Evolutionary conservation across 2,329 filamentous ascomycete species (phyloP).

Genomic region (Monosporascus cannonballus): DNA sequence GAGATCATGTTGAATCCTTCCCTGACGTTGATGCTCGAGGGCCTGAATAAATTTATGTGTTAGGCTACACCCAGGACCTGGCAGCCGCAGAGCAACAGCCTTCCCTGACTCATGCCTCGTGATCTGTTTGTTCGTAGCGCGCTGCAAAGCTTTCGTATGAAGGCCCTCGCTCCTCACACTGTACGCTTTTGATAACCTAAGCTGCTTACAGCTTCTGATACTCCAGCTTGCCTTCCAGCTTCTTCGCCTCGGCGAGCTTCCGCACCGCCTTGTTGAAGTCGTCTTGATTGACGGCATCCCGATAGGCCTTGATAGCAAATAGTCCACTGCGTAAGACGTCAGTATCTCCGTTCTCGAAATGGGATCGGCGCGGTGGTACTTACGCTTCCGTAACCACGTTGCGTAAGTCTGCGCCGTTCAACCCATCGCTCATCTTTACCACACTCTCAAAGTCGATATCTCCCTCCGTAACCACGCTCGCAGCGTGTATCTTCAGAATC

Average conservation of each 20-base stretch:
- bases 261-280: constrained; percentile 99
- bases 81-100: background rate
- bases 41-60: background rate
- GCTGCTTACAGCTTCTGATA: constrained; percentile 82
- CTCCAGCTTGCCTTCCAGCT: constrained; percentile 95
- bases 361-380: constrained; percentile 35
- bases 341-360: constrained; percentile 10
- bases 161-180: background rate
- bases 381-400: constrained; percentile 99
- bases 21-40: background rate
- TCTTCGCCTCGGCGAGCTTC: constrained; percentile 97
- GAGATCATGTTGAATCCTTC: background rate
- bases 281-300: constrained; percentile 93
- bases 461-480: constrained; percentile 79
- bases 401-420: constrained; percentile 94
- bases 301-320: constrained; percentile 97
- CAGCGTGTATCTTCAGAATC: constrained; percentile 95
- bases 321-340: constrained; percentile 57
- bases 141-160: background rate
- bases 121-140: background rate
- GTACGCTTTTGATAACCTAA: background rate
- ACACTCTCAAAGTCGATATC: constrained; percentile 99
- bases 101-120: background rate
- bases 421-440: constrained; percentile 98
- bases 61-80: background rate